Base-by-base conservation (phyloP, 768 basidiomycete species). In the Russula sp. region DNA sequence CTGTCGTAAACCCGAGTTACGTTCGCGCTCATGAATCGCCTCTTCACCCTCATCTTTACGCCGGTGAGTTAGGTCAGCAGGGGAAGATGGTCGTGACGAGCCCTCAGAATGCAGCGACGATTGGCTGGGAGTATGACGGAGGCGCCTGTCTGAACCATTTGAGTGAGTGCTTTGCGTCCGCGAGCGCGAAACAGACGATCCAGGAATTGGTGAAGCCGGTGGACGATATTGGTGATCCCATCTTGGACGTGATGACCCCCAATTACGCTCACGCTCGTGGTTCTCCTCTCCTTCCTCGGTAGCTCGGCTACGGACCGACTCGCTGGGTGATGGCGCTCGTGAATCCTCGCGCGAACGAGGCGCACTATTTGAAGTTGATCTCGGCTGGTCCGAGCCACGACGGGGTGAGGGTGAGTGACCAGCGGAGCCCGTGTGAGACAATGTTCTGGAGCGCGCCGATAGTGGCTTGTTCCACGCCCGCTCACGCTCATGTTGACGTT, bases 1-100 rank as follows among this genome's bases (percentile, higher is more conserved):
- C 18, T 78, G 81, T n/a, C 83, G 84, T 9, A 86, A 81, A 72
- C 86, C 85, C 87, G 86, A 88, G 69, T 88, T 88, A 54, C 84
- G 78, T 73, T 88, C 87, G 54, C 85, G 79, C 67, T 81, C 80
- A 44, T 83, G 80, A n/a, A 69, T 63, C 5, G 74, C 62, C 67
- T 78, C 81, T 26, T 26, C 81, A 2, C 5, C 60, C 22, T 50
- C 59, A n/a, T 72, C 67, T 63, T 71, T 57, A 16, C 75, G 71
- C 76, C 46, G 57, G 64, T 52, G 58, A 50, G 52, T 26, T 40
- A 6, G 28, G 14, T 57, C 59, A 28, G 57, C 46, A 22, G 55
- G 50, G 9, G 62, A 63, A 46, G 61, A 56, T 22, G 63, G 20
- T 18, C 64, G 60, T 24, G 63, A 55, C 18, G 60, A 61, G 53